A percentile compares a stretch with the other conserved stretches of the same genome.
Evolutionary conservation across 2,329 filamentous ascomycete genomes (phyloP).

Genomic region (Pseudogymnoascus sp.): DNA sequence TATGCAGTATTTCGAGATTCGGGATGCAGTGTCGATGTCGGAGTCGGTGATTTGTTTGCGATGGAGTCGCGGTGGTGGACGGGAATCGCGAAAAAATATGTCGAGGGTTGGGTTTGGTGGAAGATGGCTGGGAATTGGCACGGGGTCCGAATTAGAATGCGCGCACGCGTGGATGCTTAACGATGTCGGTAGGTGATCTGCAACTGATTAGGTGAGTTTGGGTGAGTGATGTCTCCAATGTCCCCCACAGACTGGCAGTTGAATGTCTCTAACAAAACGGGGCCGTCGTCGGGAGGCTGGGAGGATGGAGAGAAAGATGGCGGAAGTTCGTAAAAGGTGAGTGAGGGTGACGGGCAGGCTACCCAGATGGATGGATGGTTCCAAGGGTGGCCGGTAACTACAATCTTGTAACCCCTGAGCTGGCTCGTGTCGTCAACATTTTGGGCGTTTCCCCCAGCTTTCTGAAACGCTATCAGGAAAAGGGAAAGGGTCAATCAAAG

Average conservation of each 20-base stretch:
- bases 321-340: conserved; percentile 1
- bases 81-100: background rate
- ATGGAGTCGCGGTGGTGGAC: background rate
- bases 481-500: background rate
- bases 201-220: background rate
- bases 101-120: conserved; percentile 1
- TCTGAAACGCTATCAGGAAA: background rate
- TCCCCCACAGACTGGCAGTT: background rate
- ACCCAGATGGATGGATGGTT: background rate
- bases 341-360: background rate
- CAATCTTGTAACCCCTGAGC: conserved; percentile 1
- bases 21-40: background rate
- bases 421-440: background rate
- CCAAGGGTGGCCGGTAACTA: conserved; percentile 2
- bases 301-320: background rate
- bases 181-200: background rate
- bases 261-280: conserved; percentile 1
- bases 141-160: conserved; percentile 2
- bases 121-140: conserved; percentile 7
- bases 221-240: background rate
- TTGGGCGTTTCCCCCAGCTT: background rate
- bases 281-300: background rate
- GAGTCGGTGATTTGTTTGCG: background rate
- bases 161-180: background rate
- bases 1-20: background rate